A percentile compares a stretch with the other conserved stretches of the same genome.
Evolutionary conservation across 495 filamentous ascomycete genomes (phyloP).

Genomic region (Lasiosphaeria ovina): DNA sequence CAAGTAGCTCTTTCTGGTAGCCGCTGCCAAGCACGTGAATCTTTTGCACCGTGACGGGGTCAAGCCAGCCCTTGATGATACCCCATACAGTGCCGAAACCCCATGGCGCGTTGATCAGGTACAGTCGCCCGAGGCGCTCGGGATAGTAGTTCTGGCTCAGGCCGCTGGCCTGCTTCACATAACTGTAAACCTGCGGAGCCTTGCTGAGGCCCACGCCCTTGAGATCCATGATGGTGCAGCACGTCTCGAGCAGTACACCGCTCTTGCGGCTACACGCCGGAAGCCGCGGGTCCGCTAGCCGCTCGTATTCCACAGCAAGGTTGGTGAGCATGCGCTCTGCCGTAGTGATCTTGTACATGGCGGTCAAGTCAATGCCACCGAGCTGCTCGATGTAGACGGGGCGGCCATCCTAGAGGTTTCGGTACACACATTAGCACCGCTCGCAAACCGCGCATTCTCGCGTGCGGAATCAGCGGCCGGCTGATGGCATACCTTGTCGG

Average conservation of each 20-base stretch:
- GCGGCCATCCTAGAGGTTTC: constrained; percentile 73
- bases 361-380: constrained; percentile 84
- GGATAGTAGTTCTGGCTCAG: constrained; percentile 97
- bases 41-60: constrained; percentile 94
- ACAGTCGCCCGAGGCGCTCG: constrained; percentile 81
- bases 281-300: constrained; percentile 84
- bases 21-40: constrained; percentile 82
- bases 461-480: background rate
- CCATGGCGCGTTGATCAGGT: constrained; percentile 97
- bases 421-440: constrained; percentile 10
- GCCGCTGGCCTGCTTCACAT: constrained; percentile 64
- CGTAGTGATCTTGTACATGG: constrained; percentile 87
- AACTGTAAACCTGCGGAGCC: constrained; percentile 70
- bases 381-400: constrained; percentile 96
- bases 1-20: constrained; percentile 80
- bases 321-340: constrained; percentile 92
- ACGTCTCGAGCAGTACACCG: constrained; percentile 88
- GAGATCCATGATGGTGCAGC: constrained; percentile 94
- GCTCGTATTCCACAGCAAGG: constrained; percentile 95
- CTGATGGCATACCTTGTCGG: constrained; percentile 70
- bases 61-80: constrained; percentile 85
- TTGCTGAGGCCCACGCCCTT: constrained; percentile 87
- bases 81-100: constrained; percentile 81
- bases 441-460: background rate
- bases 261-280: constrained; percentile 94